Percentiles rank a stretch among this genome's conserved stretches.
Evolutionary conservation across 1,139 yeast genomes (phyloP).

Genomic region (Yamadazyma sp.): DNA sequence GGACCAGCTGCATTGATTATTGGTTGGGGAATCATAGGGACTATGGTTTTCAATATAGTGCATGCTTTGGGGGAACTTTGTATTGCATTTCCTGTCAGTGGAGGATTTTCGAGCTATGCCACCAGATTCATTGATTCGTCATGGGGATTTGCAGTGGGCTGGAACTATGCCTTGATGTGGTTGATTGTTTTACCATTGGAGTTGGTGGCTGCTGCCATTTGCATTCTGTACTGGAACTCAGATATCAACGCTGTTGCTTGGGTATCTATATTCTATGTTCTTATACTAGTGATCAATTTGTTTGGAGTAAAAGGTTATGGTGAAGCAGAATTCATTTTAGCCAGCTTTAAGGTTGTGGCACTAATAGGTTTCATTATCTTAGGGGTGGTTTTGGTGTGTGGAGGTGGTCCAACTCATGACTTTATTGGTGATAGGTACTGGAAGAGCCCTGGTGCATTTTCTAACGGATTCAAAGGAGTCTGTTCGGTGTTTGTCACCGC

Average conservation of each 20-base stretch:
- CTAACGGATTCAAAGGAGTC: slow-evolving; percentile 44
- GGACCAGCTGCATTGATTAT: slow-evolving; percentile 80
- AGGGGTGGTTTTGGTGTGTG: slow-evolving; percentile 60
- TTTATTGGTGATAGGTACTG: slow-evolving; percentile 65
- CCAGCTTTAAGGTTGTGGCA: slow-evolving; percentile 59
- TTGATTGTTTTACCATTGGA: slow-evolving; percentile 73
- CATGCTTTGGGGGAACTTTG: slow-evolving; percentile 89
- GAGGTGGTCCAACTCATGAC: slow-evolving; percentile 65
- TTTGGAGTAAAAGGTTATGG: slow-evolving; percentile 76
- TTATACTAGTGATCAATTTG: slow-evolving; percentile 56
- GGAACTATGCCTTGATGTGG: slow-evolving; percentile 85
- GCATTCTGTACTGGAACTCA: slow-evolving; percentile 63
- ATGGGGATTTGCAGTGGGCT: slow-evolving; percentile 77
- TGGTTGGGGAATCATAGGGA: slow-evolving; percentile 67
- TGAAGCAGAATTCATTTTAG: slow-evolving; percentile 67
- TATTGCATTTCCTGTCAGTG: slow-evolving; percentile 74
- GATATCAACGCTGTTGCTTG: slow-evolving; percentile 61
- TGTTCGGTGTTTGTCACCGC: slow-evolving; percentile 44
- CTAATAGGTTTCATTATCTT: slow-evolving; percentile 64
- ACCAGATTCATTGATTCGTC: slow-evolving; percentile 70
- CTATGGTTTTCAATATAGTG: slow-evolving; percentile 71
- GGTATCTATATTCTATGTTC: slow-evolving; percentile 63
- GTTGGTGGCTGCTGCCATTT: slow-evolving; percentile 73
- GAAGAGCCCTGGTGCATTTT: slow-evolving; percentile 57
- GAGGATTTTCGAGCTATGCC: slow-evolving; percentile 75